Evolutionary conservation across 305 asterid genomes (phyloP), one percentile per base, ranked within the genome.

Genomic region (Striga hermonthica): DNA sequence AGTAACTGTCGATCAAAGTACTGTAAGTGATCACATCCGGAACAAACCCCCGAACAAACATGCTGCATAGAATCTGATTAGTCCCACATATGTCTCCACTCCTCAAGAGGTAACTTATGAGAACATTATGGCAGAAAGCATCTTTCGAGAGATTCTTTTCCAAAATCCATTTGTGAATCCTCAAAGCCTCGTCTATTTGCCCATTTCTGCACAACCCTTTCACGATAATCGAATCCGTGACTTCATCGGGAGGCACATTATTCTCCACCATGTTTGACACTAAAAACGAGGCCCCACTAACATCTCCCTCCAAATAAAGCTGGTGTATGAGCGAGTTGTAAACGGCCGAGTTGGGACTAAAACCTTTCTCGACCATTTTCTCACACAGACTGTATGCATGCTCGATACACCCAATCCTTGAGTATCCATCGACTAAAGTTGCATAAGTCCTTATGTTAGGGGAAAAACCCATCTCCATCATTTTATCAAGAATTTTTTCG

Each of bases 371-470:
- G 3, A 77, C 85, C 90, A 90, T 87, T 56, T 54, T 65, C 58
- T 75, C 68, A 66, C 87, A 90, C 56, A 85, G n/a, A 68, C 79
- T 72, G 64, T 85, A 85, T 9, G 94, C 91, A 77, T 81, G 83
- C 57, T 85, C 90, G 53, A 85, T 60, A 43, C 10, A 43, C 15
- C 93, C 84, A 10, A 71, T 78, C 72, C 90, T 82, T 1, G 79
- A 80, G 75, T 90, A 84, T 49, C 94, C 95, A 76, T 87, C 90
- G n/a, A 87, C 70, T 72, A 90, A 66, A 3, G 86, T 84, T 9
- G 88, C 91, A 58, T 83, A 90, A 38, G 90, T 83, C 76, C 90
- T 79, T 67, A 78, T 48, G 69, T 87, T 85, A 61, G 94, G 94
- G 78, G 75, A 57, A 55, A 85, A 31, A 36, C 79, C 85, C 75